Evolutionary conservation across 768 basidiomycete species (phyloP).

Genomic region (Suillus brevipes): DNA sequence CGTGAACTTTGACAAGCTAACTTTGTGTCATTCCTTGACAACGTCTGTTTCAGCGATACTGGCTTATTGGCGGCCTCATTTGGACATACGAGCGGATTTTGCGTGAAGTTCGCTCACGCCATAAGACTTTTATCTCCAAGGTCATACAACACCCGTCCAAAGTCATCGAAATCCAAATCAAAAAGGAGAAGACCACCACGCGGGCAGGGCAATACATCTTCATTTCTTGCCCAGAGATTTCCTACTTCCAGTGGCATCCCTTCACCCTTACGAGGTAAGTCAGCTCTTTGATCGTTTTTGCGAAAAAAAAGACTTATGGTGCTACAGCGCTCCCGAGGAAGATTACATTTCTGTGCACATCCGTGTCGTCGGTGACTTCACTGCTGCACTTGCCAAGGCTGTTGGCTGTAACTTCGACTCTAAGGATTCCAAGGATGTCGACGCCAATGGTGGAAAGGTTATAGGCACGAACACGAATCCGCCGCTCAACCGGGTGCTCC

Average conservation of each 20-base stretch:
- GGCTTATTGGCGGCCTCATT: conserved; percentile 83
- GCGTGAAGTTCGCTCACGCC: conserved; percentile 88
- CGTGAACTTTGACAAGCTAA: conserved; percentile 25
- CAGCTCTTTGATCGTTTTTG: neutral
- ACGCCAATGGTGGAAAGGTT: conserved; percentile 54
- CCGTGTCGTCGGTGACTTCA: conserved; percentile 91
- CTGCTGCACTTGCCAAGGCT: conserved; percentile 72
- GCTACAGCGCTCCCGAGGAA: conserved; percentile 82
- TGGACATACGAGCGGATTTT: conserved; percentile 88
- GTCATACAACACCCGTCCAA: conserved; percentile 95
- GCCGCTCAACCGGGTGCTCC: conserved; percentile 71
- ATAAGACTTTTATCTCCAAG: conserved; percentile 90
- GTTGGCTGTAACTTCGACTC: conserved; percentile 81
- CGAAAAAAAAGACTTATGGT: neutral
- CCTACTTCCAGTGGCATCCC: conserved; percentile 97
- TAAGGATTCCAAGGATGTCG: conserved; percentile 47
- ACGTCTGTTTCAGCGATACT: conserved; percentile 63
- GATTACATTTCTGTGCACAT: conserved; percentile 95
- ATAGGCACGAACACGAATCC: conserved; percentile 57
- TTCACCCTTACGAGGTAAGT: conserved; percentile 86
- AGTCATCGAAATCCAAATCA: conserved; percentile 95
- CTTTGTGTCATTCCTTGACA: conserved; percentile 10
- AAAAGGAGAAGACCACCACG: conserved; percentile 86
- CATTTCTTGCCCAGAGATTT: conserved; percentile 85
- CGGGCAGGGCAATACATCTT: conserved; percentile 94